A percentile compares a stretch with the other conserved stretches of the same genome.
These are phyloP conservation scores for Heterobasidion occidentale DNA, from an alignment of 1,284 basidiomycete genomes.

Conservation along the genomic window DNA sequence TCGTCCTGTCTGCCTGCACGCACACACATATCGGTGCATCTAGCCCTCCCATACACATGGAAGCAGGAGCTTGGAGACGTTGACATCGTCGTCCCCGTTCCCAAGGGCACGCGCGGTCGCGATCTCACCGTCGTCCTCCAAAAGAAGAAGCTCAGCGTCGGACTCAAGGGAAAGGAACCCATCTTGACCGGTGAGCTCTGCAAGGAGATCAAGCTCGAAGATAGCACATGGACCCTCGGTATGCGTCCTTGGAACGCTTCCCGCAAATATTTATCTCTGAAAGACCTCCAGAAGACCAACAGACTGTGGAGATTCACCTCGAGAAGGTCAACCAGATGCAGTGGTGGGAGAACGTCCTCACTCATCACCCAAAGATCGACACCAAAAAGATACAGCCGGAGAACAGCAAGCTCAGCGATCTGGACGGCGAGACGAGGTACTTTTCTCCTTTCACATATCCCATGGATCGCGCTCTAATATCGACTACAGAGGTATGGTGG, in stretches of 20 bases:
- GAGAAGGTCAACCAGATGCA: conserved; percentile 84
- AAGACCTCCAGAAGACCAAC: conserved; percentile 63
- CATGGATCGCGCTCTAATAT: conserved; percentile 1
- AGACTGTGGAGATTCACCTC: conserved; percentile 68
- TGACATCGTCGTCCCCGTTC: conserved; percentile 78
- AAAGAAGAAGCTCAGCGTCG: conserved; percentile 79
- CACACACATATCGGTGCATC: conserved; percentile 15
- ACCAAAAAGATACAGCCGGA: conserved; percentile 94
- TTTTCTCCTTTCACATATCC: conserved; percentile 7
- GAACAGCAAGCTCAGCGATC: conserved; percentile 93
- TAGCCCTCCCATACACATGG: conserved; percentile 91
- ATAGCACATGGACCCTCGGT: conserved; percentile 97
- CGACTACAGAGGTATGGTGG: conserved; percentile 84
- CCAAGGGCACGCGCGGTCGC: conserved; percentile 77
- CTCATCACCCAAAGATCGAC: conserved; percentile 94
- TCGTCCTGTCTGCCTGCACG: conserved; percentile 12
- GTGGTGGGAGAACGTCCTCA: conserved; percentile 98
- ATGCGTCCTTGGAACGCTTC: conserved; percentile 19
- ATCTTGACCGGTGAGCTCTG: conserved; percentile 90
- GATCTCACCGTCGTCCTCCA: conserved; percentile 73
- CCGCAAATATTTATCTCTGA: neutral
- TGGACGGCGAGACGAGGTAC: conserved; percentile 88
- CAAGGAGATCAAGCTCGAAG: conserved; percentile 91
- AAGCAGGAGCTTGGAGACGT: conserved; percentile 85
- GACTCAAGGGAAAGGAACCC: conserved; percentile 78